Percentiles rank a stretch among this genome's conserved stretches.
These are phyloP conservation scores for Ogataea sp. DNA, from an alignment of 805 yeast species.

Conservation along the genomic window DNA sequence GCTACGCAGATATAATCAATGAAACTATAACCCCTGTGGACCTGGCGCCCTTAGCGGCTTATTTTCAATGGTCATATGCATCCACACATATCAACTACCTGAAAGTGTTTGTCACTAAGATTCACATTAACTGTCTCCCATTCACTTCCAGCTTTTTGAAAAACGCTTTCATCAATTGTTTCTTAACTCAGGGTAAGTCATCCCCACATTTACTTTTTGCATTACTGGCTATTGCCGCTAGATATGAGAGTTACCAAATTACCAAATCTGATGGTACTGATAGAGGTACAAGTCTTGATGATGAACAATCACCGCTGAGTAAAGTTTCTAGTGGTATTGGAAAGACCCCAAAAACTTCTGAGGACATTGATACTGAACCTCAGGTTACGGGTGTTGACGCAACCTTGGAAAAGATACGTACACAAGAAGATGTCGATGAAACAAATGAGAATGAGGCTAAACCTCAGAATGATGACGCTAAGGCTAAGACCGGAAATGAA, in stretches of 20 bases:
- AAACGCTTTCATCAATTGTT: slow-evolving; percentile 24
- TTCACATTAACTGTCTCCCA: slow-evolving; percentile 27
- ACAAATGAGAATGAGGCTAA: too few species aligned
- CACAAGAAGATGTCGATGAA: too few species aligned
- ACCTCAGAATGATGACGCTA: too few species aligned
- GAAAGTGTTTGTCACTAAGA: slow-evolving; percentile 25
- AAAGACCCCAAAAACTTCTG: too few species aligned
- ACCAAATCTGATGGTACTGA: slow-evolving; percentile 3
- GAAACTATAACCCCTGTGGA: slow-evolving; percentile 19
- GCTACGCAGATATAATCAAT: slow-evolving; percentile 20
- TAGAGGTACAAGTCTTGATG: not conserved
- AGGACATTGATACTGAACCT: too few species aligned
- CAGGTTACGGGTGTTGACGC: too few species aligned
- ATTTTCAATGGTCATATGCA: slow-evolving; percentile 21
- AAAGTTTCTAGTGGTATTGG: not conserved
- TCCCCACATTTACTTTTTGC: slow-evolving; percentile 66
- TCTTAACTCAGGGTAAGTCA: slow-evolving; percentile 26
- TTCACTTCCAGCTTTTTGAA: slow-evolving; percentile 26
- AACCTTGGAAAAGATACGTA: too few species aligned
- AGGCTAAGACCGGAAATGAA: too few species aligned
- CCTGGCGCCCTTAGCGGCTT: slow-evolving; percentile 18
- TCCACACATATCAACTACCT: slow-evolving; percentile 26
- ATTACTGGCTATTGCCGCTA: slow-evolving; percentile 65
- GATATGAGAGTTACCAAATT: slow-evolving; percentile 30
- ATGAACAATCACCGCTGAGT: not conserved